Evolutionary conservation across 139 green algal genomes (phyloP), one percentile per base, ranked within the genome.

Genomic region (Chlorella vulgaris): DNA sequence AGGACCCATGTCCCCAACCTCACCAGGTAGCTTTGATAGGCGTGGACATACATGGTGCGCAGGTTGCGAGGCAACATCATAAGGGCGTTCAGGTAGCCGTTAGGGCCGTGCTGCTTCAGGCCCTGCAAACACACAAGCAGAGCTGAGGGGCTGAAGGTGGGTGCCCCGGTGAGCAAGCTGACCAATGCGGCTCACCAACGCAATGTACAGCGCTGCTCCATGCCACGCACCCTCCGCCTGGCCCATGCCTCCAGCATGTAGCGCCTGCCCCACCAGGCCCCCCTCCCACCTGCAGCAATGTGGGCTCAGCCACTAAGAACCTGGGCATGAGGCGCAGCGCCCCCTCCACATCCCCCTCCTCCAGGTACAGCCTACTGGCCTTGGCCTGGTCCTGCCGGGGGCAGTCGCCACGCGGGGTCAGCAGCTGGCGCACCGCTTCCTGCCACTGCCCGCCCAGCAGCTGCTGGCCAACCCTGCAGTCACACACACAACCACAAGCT

Each of bases 1-100:
- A n/a, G n/a, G 47, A 10, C 15, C 47, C 47, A 10, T 58, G 47
- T 15, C 55, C n/a, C 68, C 8, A 24, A 47, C 28, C 69, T 28
- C 53, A 79, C 73, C 73, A 98, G 67, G 74, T 86, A 95, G 80
- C 86, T 94, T 89, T 98, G 95, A 85, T 92, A 97, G 5, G 96
- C 95, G 86, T 98, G 95, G 69, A 98, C 86, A 84, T 98, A 99
- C 88, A 99, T 95, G 80, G 88, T 93, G 58, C 94, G 88, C 74
- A 96, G 86, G 28, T 92, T 96, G 58, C 92, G 88, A 0, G 94
- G 94, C 7, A 98, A 89, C 47, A 55, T 69, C 19, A 58, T 63
- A n/a, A 97, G 62, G 2, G 90, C 86, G 8, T 51, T 40, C 7
- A 88, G 55, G 35, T 53, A 76, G 74, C 84, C 71, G 5, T 65